Base-by-base conservation (phyloP, 2,329 filamentous ascomycete genomes). In the Microcera coccophila region DNA sequence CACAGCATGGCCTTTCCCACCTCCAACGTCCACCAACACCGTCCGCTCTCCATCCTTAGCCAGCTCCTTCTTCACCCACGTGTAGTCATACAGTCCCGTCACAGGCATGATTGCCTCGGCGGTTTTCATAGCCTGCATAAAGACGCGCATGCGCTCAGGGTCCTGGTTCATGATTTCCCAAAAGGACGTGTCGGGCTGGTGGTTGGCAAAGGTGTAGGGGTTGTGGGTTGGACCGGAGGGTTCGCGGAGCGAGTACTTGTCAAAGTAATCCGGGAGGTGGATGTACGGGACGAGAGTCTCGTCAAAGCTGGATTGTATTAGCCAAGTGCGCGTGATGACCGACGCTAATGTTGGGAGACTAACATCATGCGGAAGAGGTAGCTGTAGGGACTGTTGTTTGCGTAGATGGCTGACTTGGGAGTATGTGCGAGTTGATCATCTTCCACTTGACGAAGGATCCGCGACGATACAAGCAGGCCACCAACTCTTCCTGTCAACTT, bases 1-100 rank as follows among this genome's bases (percentile, higher is more conserved):
- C 22, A 65, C 36, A 3, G 50, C 46, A 24, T 65, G 59, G 2
- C 64, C 63, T 33, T 54, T 59, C 4, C 63, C 55, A 22, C 62
- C 63, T 17, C 64, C 64, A 15, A 67, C 58, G 41, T 67, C 62
- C 4, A 67, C 61, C 16, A 67, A 42, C 5, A 64, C 36, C 0
- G 45, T 28, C 4, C 61, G 46, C 1, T 51, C 41, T 2, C 29
- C 7, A 3, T 39, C 11, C 7, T 46, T 41, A 8, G 17, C n/a
- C 0, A 44, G 38, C 5, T 45, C 39, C 0, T 42, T 35, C 2
- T 49, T 50, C 5, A 60, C 48, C 63, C 62, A 66, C 19, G 46
- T 40, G 32, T 63, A 60, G 38, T 64, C 57, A 40, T 67, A 68
- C 10, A 48, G 39, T 2, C 58, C 60, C 2, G 51, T 49, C 7